Percentiles rank a stretch among this genome's conserved stretches.
Conservation (phyloP, 202 grass and related monocot genomes). For the Eragrostis tef region DNA sequence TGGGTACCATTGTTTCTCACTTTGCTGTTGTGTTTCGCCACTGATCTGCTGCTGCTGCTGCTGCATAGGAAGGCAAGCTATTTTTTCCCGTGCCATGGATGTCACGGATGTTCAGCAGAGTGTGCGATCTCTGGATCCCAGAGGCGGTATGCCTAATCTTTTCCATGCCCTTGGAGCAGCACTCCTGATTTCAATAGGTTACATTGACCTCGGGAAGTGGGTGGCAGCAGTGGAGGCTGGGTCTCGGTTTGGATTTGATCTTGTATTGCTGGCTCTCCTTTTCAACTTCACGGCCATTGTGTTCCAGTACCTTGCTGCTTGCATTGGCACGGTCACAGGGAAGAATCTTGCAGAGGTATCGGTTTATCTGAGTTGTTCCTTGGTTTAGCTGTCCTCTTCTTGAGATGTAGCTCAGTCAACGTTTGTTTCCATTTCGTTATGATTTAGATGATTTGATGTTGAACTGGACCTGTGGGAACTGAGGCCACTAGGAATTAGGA, state of each 20-base stretch:
- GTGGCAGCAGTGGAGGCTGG: conserved; percentile 81
- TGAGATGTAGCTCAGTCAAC: conserved; percentile 30
- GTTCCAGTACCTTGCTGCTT: conserved; percentile 89
- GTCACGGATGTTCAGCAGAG: conserved; percentile 40
- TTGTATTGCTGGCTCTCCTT: conserved; percentile 75
- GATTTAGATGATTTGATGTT: conserved; percentile 35
- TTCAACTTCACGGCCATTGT: conserved; percentile 95
- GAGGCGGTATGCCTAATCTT: conserved; percentile 53
- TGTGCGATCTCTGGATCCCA: conserved; percentile 33
- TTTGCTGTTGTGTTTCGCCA: conserved; percentile 32
- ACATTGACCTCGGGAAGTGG: conserved; percentile 98
- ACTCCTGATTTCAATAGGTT: conserved; percentile 87
- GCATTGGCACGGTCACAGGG: conserved; percentile 85
- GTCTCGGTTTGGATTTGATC: conserved; percentile 81
- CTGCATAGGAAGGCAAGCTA: conserved; percentile 15
- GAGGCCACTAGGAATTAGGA: conserved; percentile 14
- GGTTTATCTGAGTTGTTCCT: conserved; percentile 31
- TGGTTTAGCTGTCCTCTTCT: conserved; percentile 33
- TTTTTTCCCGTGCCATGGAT: conserved; percentile 52
- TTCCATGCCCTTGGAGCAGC: conserved; percentile 84
- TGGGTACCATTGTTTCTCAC: neutral
- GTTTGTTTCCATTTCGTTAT: conserved; percentile 34
- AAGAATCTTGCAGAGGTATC: conserved; percentile 91
- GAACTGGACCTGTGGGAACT: conserved; percentile 33
- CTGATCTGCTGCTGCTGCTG: conserved; percentile 10